phyloP scores from a whole-genome alignment of 2,329 filamentous ascomycete genomes.

The Aspergillus tamarii region DNA sequence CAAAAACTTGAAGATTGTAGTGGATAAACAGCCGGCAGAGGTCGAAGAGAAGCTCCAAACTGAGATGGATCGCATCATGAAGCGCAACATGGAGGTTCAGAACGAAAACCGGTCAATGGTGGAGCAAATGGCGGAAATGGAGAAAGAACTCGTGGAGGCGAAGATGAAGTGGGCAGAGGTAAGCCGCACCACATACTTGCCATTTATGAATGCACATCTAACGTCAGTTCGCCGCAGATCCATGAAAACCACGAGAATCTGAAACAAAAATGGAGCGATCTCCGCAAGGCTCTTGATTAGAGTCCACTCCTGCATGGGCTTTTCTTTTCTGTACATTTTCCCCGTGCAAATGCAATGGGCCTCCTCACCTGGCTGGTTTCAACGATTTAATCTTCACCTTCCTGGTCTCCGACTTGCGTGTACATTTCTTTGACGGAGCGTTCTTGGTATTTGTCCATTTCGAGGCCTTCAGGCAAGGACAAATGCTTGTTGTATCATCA shows the following conservation, averaged over 20 bases:
- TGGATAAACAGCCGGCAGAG: slow-evolving; percentile 86
- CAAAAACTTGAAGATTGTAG: slow-evolving; percentile 78
- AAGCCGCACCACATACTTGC: slow-evolving; percentile 39
- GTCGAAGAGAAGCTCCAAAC: slow-evolving; percentile 78
- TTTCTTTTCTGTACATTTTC: neutral
- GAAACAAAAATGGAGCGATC: slow-evolving; percentile 75
- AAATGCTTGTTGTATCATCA: slow-evolving; percentile 24
- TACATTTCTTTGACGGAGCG: slow-evolving; percentile 18
- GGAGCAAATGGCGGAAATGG: slow-evolving; percentile 87
- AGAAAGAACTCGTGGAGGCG: slow-evolving; percentile 86
- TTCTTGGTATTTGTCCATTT: slow-evolving; percentile 8
- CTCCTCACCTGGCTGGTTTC: neutral
- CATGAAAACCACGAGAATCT: slow-evolving; percentile 71
- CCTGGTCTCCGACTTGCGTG: slow-evolving; percentile 11
- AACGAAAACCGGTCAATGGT: slow-evolving; percentile 88
- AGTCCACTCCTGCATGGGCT: neutral
- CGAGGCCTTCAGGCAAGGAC: slow-evolving; percentile 21
- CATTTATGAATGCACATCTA: slow-evolving; percentile 5
- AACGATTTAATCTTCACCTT: neutral
- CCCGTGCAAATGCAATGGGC: neutral
- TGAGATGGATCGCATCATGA: slow-evolving; percentile 91
- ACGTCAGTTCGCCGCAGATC: slow-evolving; percentile 55
- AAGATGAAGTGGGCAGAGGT: slow-evolving; percentile 97
- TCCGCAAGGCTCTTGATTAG: slow-evolving; percentile 60
- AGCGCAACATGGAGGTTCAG: slow-evolving; percentile 88